Evolutionary conservation across 768 basidiomycete species (phyloP).

Genomic region (Collybiopsis confluens): DNA sequence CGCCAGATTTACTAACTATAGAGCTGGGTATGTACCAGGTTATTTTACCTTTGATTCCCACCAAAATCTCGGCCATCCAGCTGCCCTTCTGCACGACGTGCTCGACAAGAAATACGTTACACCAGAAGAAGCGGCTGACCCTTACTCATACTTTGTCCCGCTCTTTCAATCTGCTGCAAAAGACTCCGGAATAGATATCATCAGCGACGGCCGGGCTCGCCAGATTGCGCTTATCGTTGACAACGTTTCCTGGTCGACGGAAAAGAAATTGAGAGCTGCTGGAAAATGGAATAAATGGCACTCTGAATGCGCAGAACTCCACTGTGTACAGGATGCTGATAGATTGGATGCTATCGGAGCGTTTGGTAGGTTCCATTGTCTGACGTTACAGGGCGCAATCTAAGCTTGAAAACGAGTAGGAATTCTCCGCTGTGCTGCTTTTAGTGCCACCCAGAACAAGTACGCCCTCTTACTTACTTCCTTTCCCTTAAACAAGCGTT

Average conservation of each 20-base stretch:
- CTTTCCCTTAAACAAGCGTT: neutral
- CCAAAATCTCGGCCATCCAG: conserved; percentile 24
- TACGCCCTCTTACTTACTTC: conserved; percentile 19
- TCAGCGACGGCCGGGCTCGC: conserved; percentile 56
- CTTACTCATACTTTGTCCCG: conserved; percentile 63
- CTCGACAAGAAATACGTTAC: conserved; percentile 83
- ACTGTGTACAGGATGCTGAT: conserved; percentile 80
- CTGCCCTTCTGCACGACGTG: conserved; percentile 86
- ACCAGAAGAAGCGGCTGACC: conserved; percentile 49
- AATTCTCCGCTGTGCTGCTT: conserved; percentile 68
- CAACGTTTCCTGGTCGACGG: conserved; percentile 83
- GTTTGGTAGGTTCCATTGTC: conserved; percentile 51
- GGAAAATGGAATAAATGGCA: conserved; percentile 67
- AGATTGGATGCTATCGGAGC: conserved; percentile 77
- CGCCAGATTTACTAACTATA: conserved; percentile 69
- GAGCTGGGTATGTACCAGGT: conserved; percentile 49
- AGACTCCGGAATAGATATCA: conserved; percentile 47
- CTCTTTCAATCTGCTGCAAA: conserved; percentile 48
- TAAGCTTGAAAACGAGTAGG: too few relatives aligned
- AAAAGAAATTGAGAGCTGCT: conserved; percentile 57
- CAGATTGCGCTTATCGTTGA: conserved; percentile 61
- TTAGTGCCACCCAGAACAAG: conserved; percentile 50
- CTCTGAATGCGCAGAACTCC: conserved; percentile 65
- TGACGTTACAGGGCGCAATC: too few relatives aligned
- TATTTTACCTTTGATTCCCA: conserved; percentile 24